phyloP scores from a whole-genome alignment of 2,329 filamentous ascomycete species.

The Acrocalymma vagum region DNA sequence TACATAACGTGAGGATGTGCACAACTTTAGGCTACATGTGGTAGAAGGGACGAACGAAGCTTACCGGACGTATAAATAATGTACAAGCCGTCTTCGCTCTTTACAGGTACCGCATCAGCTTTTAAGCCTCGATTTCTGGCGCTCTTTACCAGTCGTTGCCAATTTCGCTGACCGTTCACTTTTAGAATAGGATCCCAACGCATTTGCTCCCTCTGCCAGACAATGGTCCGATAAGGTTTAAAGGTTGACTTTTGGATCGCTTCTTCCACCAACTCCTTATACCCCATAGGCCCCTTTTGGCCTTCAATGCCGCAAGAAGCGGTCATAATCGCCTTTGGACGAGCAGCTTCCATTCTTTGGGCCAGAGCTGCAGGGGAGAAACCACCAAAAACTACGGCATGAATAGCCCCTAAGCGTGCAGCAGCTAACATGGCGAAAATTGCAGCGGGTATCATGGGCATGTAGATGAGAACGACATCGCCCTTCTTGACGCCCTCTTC shows the following conservation, averaged over 20 bases:
- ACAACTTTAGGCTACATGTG: not conserved
- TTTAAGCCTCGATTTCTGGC: conserved; percentile 72
- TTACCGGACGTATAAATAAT: conserved; percentile 83
- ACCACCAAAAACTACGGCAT: conserved; percentile 92
- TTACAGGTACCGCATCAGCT: conserved; percentile 79
- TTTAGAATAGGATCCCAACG: conserved; percentile 76
- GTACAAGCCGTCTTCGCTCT: conserved; percentile 82
- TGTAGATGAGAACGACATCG: conserved; percentile 90
- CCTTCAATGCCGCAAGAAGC: conserved; percentile 94
- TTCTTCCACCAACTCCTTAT: conserved; percentile 76
- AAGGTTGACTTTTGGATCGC: conserved; percentile 72
- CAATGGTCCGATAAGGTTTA: conserved; percentile 76
- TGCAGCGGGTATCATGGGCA: conserved; percentile 95
- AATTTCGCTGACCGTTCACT: conserved; percentile 75
- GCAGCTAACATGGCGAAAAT: conserved; percentile 87
- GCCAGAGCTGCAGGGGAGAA: conserved; percentile 84
- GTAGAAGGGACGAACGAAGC: conserved; percentile 12
- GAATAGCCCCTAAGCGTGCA: conserved; percentile 83
- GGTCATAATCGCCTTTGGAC: conserved; percentile 79
- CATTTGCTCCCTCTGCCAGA: conserved; percentile 85
- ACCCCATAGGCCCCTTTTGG: conserved; percentile 78
- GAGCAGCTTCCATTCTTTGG: conserved; percentile 86
- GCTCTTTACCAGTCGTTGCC: conserved; percentile 79
- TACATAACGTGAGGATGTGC: conserved; percentile 9
- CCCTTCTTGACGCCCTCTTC: conserved; percentile 84